Evolutionary conservation across 371 early-diverging fungal genomes (phyloP), one percentile per base, ranked within the genome.

Genomic region (Parasitella parasitica): DNA sequence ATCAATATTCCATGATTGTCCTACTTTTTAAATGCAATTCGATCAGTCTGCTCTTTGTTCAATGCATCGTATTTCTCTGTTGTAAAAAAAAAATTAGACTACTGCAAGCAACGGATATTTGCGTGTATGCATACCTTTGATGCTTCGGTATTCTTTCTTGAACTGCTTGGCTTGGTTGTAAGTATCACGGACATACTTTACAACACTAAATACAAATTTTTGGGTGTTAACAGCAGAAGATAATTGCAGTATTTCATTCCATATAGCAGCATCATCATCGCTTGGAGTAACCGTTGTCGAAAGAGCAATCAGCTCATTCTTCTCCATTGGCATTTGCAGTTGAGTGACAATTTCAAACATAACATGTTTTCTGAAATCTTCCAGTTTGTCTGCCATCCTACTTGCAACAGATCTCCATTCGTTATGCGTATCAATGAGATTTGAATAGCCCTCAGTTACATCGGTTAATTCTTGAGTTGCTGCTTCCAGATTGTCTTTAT

Each of bases 1-100:
- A n/a, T n/a, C n/a, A n/a, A n/a, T n/a, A n/a, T n/a, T n/a, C n/a
- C n/a, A n/a, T n/a, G n/a, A n/a, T n/a, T 6, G 39, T 54, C 73
- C 64, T 75, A 83, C 83, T 86, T 86, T 57, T 84, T 73, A 69
- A 88, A 86, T 1, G 86, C 82, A 64, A 88, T 85, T 65, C 86
- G 85, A 32, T 88, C 86, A 54, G 71, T 73, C 2, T 76, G 66
- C 15, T 73, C 71, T 2, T 61, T 51, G 2, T 64, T 53, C 0
- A 74, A 66, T 28, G 71, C 71, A 49, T 58, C 64, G 54, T 86
- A 85, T 75, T 86, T 86, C 16, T 87, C 85, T 82, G 70, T 57
- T 22, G 61, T n/a, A n/a, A n/a, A n/a, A n/a, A n/a, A n/a, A n/a
- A n/a, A n/a, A n/a, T n/a, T n/a, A n/a, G n/a, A n/a, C n/a, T n/a